Evolutionary conservation across 2,329 filamentous ascomycete species (phyloP), one percentile per base, ranked within the genome.

Genomic region (Diatrype stigma): DNA sequence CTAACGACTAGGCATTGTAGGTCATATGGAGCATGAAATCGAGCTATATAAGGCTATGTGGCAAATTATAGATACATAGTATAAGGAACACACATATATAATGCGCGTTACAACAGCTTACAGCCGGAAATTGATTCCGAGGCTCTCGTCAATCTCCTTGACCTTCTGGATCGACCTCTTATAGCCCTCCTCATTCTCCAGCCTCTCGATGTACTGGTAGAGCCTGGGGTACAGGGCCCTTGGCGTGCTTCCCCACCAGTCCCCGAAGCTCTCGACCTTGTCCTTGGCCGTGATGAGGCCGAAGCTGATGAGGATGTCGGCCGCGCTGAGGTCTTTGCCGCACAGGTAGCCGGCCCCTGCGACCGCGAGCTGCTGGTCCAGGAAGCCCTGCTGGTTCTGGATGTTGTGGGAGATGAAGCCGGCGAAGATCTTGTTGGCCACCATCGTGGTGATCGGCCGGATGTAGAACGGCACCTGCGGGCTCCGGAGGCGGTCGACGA

Each of bases 251-350:
- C 62, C 67, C 49, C 73, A 66, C 66, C 72, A 80, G 23, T 57
- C 60, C 7, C 73, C 74, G 52, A 78, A 67, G 0, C 60, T 58
- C 26, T 72, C 66, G 40, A 77, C 65, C 48, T 66, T 66, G 14
- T 64, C 59, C 56, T 71, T 69, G 34, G 70, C 70, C 10, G 70
- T 70, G 46, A 82, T 71, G 50, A 82, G 65, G 14, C 73, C 73
- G 65, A 78, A 82, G 64, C 76, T 79, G 58, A 81, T 65, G 48
- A 81, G 64, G 51, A 82, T 75, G 54, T 81, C 79, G 6, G 77
- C 79, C 1, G 77, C 73, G 2, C 77, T 78, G 47, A 82, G 69
- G 40, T 67, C 59, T 19, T 67, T 60, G 22, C 78, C 76, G 57
- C 78, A 81, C 23, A 82, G 66, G 60, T 78, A 82, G 30, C 72